A percentile compares a stretch with the other conserved stretches of the same genome.
These are phyloP conservation scores for Rheum nobile DNA, from an alignment of 148 eudicot species.

Conservation along the genomic window DNA sequence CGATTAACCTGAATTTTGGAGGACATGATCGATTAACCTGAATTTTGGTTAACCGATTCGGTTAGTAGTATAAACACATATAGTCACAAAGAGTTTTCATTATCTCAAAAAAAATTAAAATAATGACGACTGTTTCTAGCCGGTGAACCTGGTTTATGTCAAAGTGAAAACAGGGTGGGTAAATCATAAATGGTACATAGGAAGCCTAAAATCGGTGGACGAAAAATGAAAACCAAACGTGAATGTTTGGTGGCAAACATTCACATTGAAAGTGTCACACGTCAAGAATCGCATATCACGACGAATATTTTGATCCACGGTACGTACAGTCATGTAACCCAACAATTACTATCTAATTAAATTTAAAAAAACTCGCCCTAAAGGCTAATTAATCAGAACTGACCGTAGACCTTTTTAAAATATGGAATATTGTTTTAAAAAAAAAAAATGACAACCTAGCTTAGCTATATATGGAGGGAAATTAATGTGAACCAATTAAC, in stretches of 20 bases:
- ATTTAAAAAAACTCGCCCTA: background rate
- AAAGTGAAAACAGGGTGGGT: slow-evolving; percentile 16
- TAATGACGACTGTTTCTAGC: background rate
- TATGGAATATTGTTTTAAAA: background rate
- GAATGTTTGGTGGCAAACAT: slow-evolving; percentile 89
- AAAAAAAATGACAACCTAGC: background rate
- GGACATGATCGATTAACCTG: no score
- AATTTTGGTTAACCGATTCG: no score
- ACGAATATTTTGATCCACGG: slow-evolving; percentile 17
- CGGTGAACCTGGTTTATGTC: background rate
- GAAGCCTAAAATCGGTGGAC: slow-evolving; percentile 14
- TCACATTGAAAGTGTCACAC: slow-evolving; percentile 36
- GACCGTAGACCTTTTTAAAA: background rate
- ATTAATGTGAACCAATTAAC: slow-evolving; percentile 25
- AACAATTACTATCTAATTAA: no score
- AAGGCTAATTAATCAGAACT: background rate
- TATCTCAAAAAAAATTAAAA: no score
- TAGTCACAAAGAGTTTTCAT: no score
- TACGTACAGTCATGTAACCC: background rate
- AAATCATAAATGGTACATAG: slow-evolving; percentile 18
- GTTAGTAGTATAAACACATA: no score
- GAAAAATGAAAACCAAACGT: slow-evolving; percentile 50
- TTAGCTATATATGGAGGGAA: slow-evolving; percentile 6
- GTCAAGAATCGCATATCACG: slow-evolving; percentile 20
- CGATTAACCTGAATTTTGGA: no score